These are phyloP conservation scores for Botryotinia globosa DNA, from an alignment of 2,329 filamentous ascomycete genomes.

Conservation along the genomic window DNA sequence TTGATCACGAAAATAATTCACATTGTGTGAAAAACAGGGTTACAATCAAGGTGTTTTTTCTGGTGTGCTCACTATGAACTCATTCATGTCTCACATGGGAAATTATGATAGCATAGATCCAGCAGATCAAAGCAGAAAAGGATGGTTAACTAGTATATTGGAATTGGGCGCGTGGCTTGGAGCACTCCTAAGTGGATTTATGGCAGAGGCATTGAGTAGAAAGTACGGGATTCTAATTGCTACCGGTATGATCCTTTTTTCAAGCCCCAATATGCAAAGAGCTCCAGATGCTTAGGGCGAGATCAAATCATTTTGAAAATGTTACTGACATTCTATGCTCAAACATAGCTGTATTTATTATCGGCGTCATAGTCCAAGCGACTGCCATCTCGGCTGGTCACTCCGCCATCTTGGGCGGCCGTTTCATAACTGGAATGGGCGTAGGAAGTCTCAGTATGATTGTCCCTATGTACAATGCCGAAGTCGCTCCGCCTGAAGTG, in stretches of 20 bases:
- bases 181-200: constrained; percentile 63
- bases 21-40: constrained; percentile 36
- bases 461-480: constrained; percentile 52
- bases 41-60: constrained; percentile 78
- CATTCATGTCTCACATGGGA: constrained; percentile 55
- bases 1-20: neutral
- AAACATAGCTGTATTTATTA: constrained; percentile 53
- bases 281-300: neutral
- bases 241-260: constrained; percentile 40
- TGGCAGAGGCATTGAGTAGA: constrained; percentile 67
- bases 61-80: constrained; percentile 60
- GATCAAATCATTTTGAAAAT: neutral
- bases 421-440: constrained; percentile 71
- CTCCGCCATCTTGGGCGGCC: constrained; percentile 63
- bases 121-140: constrained; percentile 53
- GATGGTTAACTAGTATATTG: constrained; percentile 64
- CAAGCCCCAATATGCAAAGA: neutral
- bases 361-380: constrained; percentile 68
- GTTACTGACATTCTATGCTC: neutral
- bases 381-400: constrained; percentile 57
- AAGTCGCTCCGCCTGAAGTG: constrained; percentile 61
- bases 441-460: constrained; percentile 68
- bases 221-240: constrained; percentile 69
- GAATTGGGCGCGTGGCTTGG: constrained; percentile 78
- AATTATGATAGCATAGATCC: constrained; percentile 48